phyloP scores from a whole-genome alignment of 441 rosid species.

The Erodium texanum region DNA sequence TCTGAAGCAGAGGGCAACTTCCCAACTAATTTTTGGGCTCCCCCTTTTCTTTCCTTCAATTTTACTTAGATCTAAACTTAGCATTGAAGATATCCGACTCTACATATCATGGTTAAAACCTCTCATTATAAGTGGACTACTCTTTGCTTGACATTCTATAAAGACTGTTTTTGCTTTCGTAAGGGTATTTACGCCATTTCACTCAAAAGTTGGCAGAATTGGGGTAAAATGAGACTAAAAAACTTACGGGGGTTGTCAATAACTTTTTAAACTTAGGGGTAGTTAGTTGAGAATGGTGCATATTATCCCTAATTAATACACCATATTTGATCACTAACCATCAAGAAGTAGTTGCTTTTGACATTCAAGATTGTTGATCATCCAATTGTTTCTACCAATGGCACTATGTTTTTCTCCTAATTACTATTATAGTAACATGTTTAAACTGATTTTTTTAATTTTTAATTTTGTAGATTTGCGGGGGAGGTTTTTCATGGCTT shows the following conservation, averaged over 20 bases:
- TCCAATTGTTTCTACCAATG: neutral
- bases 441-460: neutral
- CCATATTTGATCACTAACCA: neutral
- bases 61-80: neutral
- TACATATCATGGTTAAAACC: neutral
- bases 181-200: no score
- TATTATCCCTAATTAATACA: no score
- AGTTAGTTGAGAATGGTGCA: no score
- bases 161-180: no score
- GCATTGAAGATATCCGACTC: neutral
- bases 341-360: neutral
- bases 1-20: neutral
- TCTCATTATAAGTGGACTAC: neutral
- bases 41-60: neutral
- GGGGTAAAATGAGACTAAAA: no score
- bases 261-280: no score
- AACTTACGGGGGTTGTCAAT: no score
- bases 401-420: no score
- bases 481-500: slow-evolving; percentile 81
- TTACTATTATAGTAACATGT: no score
- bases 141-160: neutral
- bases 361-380: neutral
- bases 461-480: slow-evolving; percentile 83
- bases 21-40: neutral
- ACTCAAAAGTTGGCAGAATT: no score